Percentiles rank a stretch among this genome's conserved stretches.
These are phyloP conservation scores for Euphorbia pulcherrima DNA, from an alignment of 345 rosid species.

Conservation along the genomic window DNA sequence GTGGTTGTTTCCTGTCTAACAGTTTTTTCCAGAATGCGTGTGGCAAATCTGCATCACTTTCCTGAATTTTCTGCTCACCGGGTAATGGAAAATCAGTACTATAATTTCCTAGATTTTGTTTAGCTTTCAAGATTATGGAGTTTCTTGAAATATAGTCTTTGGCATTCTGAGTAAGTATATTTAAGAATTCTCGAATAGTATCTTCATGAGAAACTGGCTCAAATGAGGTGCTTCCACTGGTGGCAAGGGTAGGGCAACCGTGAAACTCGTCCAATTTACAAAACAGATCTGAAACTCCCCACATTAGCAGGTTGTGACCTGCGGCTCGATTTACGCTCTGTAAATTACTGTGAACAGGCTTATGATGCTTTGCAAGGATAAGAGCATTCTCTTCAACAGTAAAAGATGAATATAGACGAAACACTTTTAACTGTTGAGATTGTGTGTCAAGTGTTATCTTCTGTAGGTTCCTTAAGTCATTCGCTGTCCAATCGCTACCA, in stretches of 20 bases:
- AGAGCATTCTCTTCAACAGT: constrained; percentile 79
- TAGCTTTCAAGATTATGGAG: constrained; percentile 53
- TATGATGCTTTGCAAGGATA: constrained; percentile 60
- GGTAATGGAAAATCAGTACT: constrained; percentile 39
- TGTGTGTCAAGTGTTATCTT: constrained; percentile 60
- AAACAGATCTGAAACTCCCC: constrained; percentile 74
- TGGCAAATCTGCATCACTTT: constrained; percentile 48
- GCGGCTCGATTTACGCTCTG: constrained; percentile 41
- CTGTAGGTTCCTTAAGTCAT: constrained; percentile 65
- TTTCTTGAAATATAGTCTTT: constrained; percentile 35
- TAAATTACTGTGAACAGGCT: constrained; percentile 34
- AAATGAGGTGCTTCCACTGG: constrained; percentile 22
- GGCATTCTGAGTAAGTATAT: constrained; percentile 41
- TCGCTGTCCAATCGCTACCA: constrained; percentile 70
- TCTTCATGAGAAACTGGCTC: constrained; percentile 38
- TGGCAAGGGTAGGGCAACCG: constrained; percentile 18
- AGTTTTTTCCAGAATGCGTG: constrained; percentile 69
- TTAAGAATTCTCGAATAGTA: constrained; percentile 49
- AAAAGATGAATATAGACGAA: constrained; percentile 65
- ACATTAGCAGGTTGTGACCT: constrained; percentile 65
- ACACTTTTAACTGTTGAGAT: constrained; percentile 54
- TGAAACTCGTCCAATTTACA: constrained; percentile 64
- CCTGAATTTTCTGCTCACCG: constrained; percentile 54
- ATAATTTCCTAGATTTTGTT: constrained; percentile 49
- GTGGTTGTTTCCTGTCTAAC: constrained; percentile 53